Conservation (phyloP, 208 protist species). For the Crithidia bombi region DNA sequence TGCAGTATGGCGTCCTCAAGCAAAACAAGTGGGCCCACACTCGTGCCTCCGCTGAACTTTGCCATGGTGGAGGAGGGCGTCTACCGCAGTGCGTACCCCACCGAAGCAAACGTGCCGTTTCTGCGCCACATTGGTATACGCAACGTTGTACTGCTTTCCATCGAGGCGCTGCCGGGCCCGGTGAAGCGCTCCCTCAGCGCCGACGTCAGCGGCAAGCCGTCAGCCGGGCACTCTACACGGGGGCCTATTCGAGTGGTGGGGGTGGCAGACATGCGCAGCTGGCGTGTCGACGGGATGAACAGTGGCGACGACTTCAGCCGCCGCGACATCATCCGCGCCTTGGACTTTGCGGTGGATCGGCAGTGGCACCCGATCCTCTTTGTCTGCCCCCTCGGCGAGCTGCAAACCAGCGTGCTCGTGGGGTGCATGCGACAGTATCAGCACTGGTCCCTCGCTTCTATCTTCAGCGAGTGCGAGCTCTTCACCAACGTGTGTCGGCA, state of each 20-base stretch:
- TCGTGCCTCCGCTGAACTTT: constrained; percentile 79
- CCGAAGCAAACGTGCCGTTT: constrained; percentile 65
- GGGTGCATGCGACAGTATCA: constrained; percentile 89
- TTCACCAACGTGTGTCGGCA: constrained; percentile 56
- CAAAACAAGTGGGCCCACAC: constrained; percentile 20
- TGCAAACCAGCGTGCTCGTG: constrained; percentile 86
- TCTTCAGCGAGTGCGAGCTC: constrained; percentile 83
- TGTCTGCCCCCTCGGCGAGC: constrained; percentile 81
- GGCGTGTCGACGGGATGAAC: constrained; percentile 58
- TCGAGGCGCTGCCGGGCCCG: constrained; percentile 68
- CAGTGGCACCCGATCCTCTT: constrained; percentile 91
- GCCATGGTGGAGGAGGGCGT: constrained; percentile 76
- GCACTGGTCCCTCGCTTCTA: constrained; percentile 77
- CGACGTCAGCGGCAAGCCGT: constrained; percentile 16
- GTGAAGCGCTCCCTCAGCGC: constrained; percentile 45
- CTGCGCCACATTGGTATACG: constrained; percentile 80
- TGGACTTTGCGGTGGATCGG: constrained; percentile 83
- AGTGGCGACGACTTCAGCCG: constrained; percentile 76
- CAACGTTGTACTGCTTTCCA: constrained; percentile 81
- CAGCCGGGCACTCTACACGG: constrained; percentile 18
- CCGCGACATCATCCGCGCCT: constrained; percentile 62
- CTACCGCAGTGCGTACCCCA: constrained; percentile 87
- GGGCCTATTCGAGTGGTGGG: constrained; percentile 57
- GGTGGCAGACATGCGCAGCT: constrained; percentile 64
- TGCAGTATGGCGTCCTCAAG: constrained; percentile 9